Conservation (phyloP, 352 stramenopile genomes). For the Phytopythium cucurbitacearum region DNA sequence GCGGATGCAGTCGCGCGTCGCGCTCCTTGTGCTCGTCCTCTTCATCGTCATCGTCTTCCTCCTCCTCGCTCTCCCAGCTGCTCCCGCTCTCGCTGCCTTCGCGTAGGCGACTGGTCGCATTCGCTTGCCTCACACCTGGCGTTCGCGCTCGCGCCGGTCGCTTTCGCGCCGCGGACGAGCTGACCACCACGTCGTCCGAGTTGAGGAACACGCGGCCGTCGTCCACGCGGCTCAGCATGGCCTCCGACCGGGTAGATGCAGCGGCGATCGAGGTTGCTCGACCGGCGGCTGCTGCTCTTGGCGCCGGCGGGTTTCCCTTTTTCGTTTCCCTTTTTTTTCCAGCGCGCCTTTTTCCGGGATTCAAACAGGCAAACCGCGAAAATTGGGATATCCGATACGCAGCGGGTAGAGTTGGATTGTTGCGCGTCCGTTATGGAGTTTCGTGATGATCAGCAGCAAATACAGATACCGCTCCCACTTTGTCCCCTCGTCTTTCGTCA, state of each 20-base stretch:
- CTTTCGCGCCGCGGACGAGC: background rate
- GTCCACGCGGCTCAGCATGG: constrained; percentile 54
- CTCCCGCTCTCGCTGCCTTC: constrained; percentile 1
- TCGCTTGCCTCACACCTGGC: too few species aligned
- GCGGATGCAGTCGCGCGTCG: constrained; percentile 27
- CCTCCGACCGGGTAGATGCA: background rate
- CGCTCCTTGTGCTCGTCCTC: constrained; percentile 15
- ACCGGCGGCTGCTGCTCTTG: background rate
- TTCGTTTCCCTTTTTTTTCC: constrained; percentile 1
- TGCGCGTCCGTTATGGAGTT: too few species aligned
- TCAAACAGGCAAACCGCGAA: too few species aligned
- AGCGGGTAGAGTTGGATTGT: too few species aligned
- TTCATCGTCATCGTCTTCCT: constrained; percentile 3
- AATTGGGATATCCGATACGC: too few species aligned
- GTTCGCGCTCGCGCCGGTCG: too few species aligned
- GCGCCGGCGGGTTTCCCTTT: background rate
- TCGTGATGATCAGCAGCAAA: too few species aligned
- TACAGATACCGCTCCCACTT: too few species aligned
- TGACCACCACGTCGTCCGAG: constrained; percentile 56
- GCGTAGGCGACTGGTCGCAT: background rate
- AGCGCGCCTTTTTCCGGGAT: background rate
- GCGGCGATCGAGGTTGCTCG: background rate
- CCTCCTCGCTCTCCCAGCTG: background rate
- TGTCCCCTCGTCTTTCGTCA: too few species aligned
- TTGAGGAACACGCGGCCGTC: constrained; percentile 61